Percentiles rank a stretch among this genome's conserved stretches.
Evolutionary conservation across 2,329 filamentous ascomycete species (phyloP).

Genomic region (Mariannaea elegans): DNA sequence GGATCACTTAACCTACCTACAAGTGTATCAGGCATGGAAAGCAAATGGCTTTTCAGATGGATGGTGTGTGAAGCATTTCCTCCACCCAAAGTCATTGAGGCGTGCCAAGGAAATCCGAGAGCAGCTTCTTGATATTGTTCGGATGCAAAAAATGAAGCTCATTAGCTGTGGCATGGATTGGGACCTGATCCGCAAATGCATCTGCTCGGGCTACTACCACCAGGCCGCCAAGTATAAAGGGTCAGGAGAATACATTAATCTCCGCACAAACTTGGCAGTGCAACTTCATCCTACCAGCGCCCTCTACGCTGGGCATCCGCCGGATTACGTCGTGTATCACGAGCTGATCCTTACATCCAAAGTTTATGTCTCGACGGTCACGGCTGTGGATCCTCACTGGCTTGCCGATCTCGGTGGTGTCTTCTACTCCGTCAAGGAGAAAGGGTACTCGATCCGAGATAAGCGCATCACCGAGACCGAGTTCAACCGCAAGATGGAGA

Average conservation of each 20-base stretch:
- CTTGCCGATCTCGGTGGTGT: conserved; percentile 95
- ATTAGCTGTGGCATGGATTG: conserved; percentile 94
- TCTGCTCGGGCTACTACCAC: conserved; percentile 98
- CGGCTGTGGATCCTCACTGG: conserved; percentile 96
- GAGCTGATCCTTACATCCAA: conserved; percentile 96
- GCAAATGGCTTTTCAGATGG: conserved; percentile 87
- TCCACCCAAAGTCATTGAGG: conserved; percentile 93
- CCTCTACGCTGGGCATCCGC: conserved; percentile 92
- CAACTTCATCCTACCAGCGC: conserved; percentile 94
- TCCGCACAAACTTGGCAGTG: conserved; percentile 92
- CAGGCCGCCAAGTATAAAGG: conserved; percentile 97
- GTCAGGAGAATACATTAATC: conserved; percentile 96
- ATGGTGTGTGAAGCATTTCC: conserved; percentile 93
- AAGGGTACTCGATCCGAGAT: conserved; percentile 89
- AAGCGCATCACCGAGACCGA: conserved; percentile 89
- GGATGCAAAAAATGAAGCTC: conserved; percentile 88
- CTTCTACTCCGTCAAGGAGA: conserved; percentile 97
- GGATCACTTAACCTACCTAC: conserved; percentile 93
- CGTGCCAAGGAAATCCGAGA: conserved; percentile 94
- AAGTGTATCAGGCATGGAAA: conserved; percentile 96
- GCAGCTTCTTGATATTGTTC: conserved; percentile 93
- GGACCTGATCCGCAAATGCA: conserved; percentile 94
- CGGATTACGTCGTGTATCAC: conserved; percentile 98
- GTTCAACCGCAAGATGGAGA: conserved; percentile 92
- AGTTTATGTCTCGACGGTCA: conserved; percentile 98